These are phyloP conservation scores for Pestalotiopsis sp. DNA, from an alignment of 2,329 filamentous ascomycete genomes.

Conservation along the genomic window DNA sequence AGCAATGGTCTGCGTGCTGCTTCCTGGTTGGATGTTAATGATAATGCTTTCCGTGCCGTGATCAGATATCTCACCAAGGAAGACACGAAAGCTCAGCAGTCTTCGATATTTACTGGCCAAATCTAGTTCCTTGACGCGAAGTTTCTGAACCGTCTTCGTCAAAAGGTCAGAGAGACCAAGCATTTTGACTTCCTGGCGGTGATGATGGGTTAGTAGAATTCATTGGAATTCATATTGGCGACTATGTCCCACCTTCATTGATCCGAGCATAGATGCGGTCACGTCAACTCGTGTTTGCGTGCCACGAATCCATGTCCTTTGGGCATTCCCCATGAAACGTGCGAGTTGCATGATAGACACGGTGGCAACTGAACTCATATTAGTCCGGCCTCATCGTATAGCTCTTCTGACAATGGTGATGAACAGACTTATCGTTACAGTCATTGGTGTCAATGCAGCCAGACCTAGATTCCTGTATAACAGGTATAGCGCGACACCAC, in stretches of 20 bases:
- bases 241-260: constrained; percentile 35
- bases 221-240: neutral
- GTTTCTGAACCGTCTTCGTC: constrained; percentile 29
- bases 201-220: neutral
- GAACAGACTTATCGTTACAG: constrained; percentile 35
- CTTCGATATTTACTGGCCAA: constrained; percentile 36
- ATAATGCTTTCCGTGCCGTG: neutral
- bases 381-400: neutral
- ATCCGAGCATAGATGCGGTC: constrained; percentile 36
- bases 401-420: neutral
- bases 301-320: constrained; percentile 37
- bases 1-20: neutral
- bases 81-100: constrained; percentile 16
- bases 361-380: constrained; percentile 14
- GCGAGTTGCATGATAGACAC: constrained; percentile 22
- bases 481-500: constrained; percentile 47
- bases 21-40: neutral
- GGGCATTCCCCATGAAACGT: constrained; percentile 26
- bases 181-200: constrained; percentile 36
- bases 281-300: constrained; percentile 35
- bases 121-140: constrained; percentile 39
- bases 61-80: neutral
- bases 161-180: constrained; percentile 35
- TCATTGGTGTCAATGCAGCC: constrained; percentile 49
- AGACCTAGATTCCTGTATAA: constrained; percentile 48